Evolutionary conservation across 371 early-diverging fungal species (phyloP).

Genomic region (Mortierella sp.): DNA sequence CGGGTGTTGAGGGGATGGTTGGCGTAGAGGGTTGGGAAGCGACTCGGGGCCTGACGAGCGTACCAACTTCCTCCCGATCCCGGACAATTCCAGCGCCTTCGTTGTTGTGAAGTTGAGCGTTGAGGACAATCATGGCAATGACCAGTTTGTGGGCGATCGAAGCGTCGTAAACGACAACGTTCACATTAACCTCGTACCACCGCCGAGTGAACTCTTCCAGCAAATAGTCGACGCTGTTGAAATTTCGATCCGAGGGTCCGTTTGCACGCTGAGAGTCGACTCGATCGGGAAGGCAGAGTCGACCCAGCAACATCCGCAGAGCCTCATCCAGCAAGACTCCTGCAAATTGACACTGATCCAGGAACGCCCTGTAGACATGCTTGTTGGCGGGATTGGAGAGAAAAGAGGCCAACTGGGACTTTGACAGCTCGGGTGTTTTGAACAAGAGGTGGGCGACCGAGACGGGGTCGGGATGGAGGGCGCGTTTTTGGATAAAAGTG

Average conservation of each 20-base stretch:
- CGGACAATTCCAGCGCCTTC: conserved; percentile 60
- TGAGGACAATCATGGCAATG: conserved; percentile 88
- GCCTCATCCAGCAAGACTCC: conserved; percentile 85
- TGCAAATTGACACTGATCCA: conserved; percentile 81
- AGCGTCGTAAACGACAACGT: conserved; percentile 70
- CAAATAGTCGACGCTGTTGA: conserved; percentile 79
- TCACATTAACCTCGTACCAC: conserved; percentile 78
- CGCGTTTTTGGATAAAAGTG: conserved; percentile 78
- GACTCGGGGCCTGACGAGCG: conserved; percentile 43
- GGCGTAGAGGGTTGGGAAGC: conserved; percentile 53
- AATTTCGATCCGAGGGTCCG: conserved; percentile 21
- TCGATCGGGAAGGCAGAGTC: conserved; percentile 79
- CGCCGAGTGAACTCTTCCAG: conserved; percentile 84
- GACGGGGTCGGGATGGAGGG: conserved; percentile 75
- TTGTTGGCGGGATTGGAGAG: conserved; percentile 64
- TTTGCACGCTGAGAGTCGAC: conserved; percentile 8
- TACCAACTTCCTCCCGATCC: conserved; percentile 50
- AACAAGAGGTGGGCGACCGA: conserved; percentile 88
- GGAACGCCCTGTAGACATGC: conserved; percentile 79
- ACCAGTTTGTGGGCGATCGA: conserved; percentile 82
- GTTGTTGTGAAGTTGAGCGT: conserved; percentile 88
- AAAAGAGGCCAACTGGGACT: conserved; percentile 80
- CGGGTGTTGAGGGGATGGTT: conserved; percentile 44
- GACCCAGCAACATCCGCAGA: conserved; percentile 78
- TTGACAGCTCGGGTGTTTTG: conserved; percentile 82